Evolutionary conservation across 805 yeast species (phyloP).

Genomic region (Blastobotrys terrestris): DNA sequence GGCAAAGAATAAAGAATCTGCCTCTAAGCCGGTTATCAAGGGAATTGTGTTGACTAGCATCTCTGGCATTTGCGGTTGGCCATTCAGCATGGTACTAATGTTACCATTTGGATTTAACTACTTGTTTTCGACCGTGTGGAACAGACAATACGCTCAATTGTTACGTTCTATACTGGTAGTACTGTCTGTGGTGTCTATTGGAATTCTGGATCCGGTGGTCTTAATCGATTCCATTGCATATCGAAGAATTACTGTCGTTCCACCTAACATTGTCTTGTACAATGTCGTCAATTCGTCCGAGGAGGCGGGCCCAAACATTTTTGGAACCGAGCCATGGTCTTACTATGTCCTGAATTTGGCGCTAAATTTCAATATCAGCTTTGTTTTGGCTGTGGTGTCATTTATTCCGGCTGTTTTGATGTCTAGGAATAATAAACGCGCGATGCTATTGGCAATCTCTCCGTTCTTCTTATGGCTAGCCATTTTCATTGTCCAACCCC

Average conservation of each 20-base stretch:
- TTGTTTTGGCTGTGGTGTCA: conserved; percentile 17
- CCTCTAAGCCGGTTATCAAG: conserved; percentile 7
- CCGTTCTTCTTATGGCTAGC: conserved; percentile 63
- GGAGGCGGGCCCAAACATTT: conserved; percentile 80
- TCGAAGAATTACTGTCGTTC: conserved; percentile 56
- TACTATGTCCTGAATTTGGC: conserved; percentile 66
- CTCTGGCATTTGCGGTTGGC: conserved; percentile 91
- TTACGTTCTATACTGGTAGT: conserved; percentile 16
- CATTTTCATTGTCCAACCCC: conserved; percentile 71
- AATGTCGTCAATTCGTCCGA: conserved; percentile 67
- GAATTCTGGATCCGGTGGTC: conserved; percentile 25
- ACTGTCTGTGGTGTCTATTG: conserved; percentile 21
- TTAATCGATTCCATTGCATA: conserved; percentile 51
- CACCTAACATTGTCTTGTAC: conserved; percentile 75
- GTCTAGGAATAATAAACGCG: neutral
- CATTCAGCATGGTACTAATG: conserved; percentile 64
- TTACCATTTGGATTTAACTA: conserved; percentile 48
- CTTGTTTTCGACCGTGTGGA: conserved; percentile 12
- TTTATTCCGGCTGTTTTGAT: conserved; percentile 8
- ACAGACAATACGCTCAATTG: conserved; percentile 6
- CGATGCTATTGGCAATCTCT: conserved; percentile 26
- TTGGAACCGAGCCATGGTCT: conserved; percentile 74
- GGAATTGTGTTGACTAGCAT: conserved; percentile 39
- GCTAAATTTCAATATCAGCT: conserved; percentile 63
- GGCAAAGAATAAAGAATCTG: neutral